These are phyloP conservation scores for Debaryomyces subglobosus DNA, from an alignment of 1,139 yeast species.

Conservation along the genomic window DNA sequence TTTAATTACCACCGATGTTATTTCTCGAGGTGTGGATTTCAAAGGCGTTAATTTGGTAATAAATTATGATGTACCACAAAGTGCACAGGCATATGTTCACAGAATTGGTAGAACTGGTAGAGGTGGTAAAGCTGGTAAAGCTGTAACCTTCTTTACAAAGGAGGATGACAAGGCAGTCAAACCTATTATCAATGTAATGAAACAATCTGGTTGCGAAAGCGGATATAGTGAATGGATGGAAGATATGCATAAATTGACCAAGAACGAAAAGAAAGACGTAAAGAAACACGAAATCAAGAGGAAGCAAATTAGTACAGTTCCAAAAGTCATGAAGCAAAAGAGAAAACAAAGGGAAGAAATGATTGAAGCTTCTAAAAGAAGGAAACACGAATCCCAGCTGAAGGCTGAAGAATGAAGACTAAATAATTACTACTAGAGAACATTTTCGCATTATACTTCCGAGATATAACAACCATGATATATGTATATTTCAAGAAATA, in stretches of 20 bases:
- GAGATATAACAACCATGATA: background rate
- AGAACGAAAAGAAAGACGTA: conserved; percentile 64
- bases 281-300: conserved; percentile 67
- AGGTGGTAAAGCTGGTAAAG: conserved; percentile 84
- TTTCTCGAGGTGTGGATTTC: conserved; percentile 96
- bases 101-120: conserved; percentile 99
- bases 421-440: background rate
- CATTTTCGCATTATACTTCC: background rate
- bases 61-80: conserved; percentile 94
- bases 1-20: conserved; percentile 91
- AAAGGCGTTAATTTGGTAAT: conserved; percentile 93
- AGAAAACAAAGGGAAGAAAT: conserved; percentile 66
- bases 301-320: conserved; percentile 84
- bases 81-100: conserved; percentile 94
- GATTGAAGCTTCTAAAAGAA: conserved; percentile 77
- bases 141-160: conserved; percentile 91
- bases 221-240: conserved; percentile 83
- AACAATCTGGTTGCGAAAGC: conserved; percentile 78
- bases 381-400: conserved; percentile 38
- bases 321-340: conserved; percentile 66
- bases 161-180: conserved; percentile 78
- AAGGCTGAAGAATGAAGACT: background rate
- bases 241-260: conserved; percentile 66
- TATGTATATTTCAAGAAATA: conserved; percentile 10
- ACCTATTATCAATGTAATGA: conserved; percentile 91